Evolutionary conservation across 2,329 filamentous ascomycete genomes (phyloP), one percentile per base, ranked within the genome.

Genomic region (Colletotrichum karsti): DNA sequence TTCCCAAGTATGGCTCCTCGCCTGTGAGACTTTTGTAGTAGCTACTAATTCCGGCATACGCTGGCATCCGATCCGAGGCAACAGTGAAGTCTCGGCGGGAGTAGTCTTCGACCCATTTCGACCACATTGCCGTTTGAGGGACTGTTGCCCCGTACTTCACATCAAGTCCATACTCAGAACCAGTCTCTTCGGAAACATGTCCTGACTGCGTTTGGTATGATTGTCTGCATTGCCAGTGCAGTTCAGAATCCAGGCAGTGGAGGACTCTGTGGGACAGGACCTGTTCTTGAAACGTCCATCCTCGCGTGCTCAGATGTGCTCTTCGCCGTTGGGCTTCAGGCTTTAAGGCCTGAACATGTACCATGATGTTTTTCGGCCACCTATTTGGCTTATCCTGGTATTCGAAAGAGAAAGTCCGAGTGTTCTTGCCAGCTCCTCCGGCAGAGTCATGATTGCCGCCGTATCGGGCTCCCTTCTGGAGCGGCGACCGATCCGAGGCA

Each of bases 201-300:
- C 22, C 28, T 2, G 61, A 51, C n/a, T 48, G 62, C 0, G 62
- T 65, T 24, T 18, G n/a, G 48, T 39, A 54, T 3, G n/a, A 6
- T 2, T n/a, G 10, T 7, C 39, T 33, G 10, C 55, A 65, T n/a
- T 48, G 26, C 62, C 63, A 61, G 4, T 61, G 37, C 9, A 54
- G 8, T 28, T 60, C 63, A 3, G 37, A 46, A 8, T 65, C 18
- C 18, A 65, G 4, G 1, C 56, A 65, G 15, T 61, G 18, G 0
- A 65, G 6, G 7, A 12, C 39, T 3, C 63, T 20, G 12, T 5
- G 56, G 2, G 63, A 65, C 1, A 65, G 30, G 1, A 65, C 22
- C 15, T 53, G 30, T 2, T 65, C 63, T 5, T 61, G 63, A 5
- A 60, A n/a, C 1, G 10, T 46, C 63, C 63, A 61, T 12, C 24